Conservation (phyloP, 106 monocot genomes). For the Triglochin maritima region DNA sequence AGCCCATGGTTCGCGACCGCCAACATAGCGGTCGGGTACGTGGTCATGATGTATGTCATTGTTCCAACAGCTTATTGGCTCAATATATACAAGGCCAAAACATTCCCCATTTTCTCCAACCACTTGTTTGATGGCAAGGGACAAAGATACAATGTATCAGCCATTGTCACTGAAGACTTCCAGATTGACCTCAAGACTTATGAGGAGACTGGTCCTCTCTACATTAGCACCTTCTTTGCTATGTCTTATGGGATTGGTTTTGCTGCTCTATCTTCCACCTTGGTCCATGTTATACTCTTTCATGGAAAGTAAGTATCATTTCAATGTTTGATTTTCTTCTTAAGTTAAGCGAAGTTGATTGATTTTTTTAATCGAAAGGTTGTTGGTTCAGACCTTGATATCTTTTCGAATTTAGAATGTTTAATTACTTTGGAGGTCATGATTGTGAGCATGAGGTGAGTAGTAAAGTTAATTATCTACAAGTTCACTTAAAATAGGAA, state of each 20-base stretch:
- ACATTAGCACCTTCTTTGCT: conserved; percentile 72
- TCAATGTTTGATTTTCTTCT: too few species aligned
- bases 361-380: too few species aligned
- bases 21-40: conserved; percentile 59
- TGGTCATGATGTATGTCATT: conserved; percentile 61
- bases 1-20: conserved; percentile 90
- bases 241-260: conserved; percentile 74
- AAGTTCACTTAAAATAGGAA: too few species aligned
- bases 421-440: too few species aligned
- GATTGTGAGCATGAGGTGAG: too few species aligned
- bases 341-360: too few species aligned
- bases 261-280: conserved; percentile 64
- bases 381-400: too few species aligned
- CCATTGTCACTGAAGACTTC: conserved; percentile 50
- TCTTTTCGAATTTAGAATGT: too few species aligned
- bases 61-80: conserved; percentile 65
- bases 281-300: conserved; percentile 66
- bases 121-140: conserved; percentile 44
- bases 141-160: conserved; percentile 51
- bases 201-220: conserved; percentile 50
- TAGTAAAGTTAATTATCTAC: too few species aligned
- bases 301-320: conserved; percentile 51
- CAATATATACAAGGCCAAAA: conserved; percentile 57
- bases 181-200: conserved; percentile 61
- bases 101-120: conserved; percentile 80